Evolutionary conservation across 352 stramenopile species (phyloP).

Genomic region (Globisporangium spinosum): DNA sequence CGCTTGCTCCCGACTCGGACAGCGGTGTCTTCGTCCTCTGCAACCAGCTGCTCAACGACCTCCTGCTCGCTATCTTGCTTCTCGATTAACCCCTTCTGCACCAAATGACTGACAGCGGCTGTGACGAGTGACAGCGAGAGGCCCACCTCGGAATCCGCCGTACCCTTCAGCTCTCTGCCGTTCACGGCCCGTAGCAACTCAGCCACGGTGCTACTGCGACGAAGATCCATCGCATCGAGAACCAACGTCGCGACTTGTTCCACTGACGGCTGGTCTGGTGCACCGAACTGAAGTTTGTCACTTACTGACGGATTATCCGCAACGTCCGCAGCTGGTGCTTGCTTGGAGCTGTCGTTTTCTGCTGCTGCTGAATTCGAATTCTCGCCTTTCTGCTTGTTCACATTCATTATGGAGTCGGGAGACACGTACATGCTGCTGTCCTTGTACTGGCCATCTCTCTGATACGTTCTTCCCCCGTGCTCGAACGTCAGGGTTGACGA

Average conservation of each 20-base stretch:
- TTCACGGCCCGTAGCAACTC: slow-evolving; percentile 60
- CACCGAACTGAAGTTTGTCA: not conserved
- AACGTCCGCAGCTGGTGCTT: slow-evolving; percentile 17
- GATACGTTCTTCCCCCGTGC: slow-evolving; percentile 60
- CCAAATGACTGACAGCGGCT: slow-evolving; percentile 50
- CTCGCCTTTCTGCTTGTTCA: slow-evolving; percentile 5
- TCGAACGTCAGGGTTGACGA: slow-evolving; percentile 79
- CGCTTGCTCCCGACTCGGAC: slow-evolving; percentile 21
- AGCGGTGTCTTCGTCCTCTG: slow-evolving; percentile 8
- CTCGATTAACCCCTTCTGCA: slow-evolving; percentile 46
- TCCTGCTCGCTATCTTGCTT: slow-evolving; percentile 26
- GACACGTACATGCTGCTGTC: slow-evolving; percentile 80
- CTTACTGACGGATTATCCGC: not conserved
- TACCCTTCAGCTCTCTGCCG: slow-evolving; percentile 3
- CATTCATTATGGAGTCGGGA: slow-evolving; percentile 29
- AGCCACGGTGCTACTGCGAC: slow-evolving; percentile 43
- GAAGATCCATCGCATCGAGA: slow-evolving; percentile 56
- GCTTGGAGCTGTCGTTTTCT: slow-evolving; percentile 17
- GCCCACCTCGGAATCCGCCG: not conserved
- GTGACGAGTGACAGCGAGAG: slow-evolving; percentile 53
- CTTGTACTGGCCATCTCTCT: slow-evolving; percentile 79
- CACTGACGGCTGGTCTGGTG: slow-evolving; percentile 21
- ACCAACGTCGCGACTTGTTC: slow-evolving; percentile 49
- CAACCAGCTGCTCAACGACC: slow-evolving; percentile 3
- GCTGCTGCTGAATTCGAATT: not conserved